These are phyloP conservation scores for Saccharomycopsis hybrid DNA, from an alignment of 1,139 yeast genomes.

Conservation along the genomic window DNA sequence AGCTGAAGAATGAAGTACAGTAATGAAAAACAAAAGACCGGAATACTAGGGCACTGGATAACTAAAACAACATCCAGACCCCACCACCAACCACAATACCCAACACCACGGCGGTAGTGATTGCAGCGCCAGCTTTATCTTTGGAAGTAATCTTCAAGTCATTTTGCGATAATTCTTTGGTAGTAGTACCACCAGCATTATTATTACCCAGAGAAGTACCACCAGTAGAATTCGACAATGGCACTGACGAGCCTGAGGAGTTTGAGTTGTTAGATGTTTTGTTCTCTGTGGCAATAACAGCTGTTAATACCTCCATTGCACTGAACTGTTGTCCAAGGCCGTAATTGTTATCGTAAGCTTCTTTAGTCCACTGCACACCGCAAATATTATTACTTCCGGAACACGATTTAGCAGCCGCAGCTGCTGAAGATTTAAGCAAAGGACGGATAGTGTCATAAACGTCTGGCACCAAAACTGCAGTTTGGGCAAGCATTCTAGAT, in stretches of 20 bases:
- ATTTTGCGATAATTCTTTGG: conserved; percentile 32
- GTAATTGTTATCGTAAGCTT: conserved; percentile 43
- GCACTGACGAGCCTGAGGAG: conserved; percentile 4
- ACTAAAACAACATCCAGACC: conserved; percentile 61
- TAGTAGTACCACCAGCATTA: conserved; percentile 35
- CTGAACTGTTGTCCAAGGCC: conserved; percentile 64
- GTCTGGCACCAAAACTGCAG: conserved; percentile 51
- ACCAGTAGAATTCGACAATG: conserved; percentile 32
- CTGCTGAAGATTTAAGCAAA: conserved; percentile 42
- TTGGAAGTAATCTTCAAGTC: conserved; percentile 44
- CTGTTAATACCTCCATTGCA: conserved; percentile 50
- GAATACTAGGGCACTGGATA: not conserved
- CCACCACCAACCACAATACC: conserved; percentile 54
- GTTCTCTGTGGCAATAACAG: conserved; percentile 32
- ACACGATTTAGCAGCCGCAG: conserved; percentile 52
- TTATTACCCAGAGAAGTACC: conserved; percentile 42
- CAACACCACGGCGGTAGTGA: conserved; percentile 71
- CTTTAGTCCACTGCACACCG: conserved; percentile 48
- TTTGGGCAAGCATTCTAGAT: conserved; percentile 56
- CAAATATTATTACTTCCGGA: conserved; percentile 55
- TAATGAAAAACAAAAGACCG: no score
- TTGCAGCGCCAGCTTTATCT: conserved; percentile 83
- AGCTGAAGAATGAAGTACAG: no score
- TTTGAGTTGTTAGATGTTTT: conserved; percentile 20
- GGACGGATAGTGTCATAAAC: conserved; percentile 38